These are phyloP conservation scores for Amanita fuliginea DNA, from an alignment of 768 basidiomycete genomes.

Conservation along the genomic window DNA sequence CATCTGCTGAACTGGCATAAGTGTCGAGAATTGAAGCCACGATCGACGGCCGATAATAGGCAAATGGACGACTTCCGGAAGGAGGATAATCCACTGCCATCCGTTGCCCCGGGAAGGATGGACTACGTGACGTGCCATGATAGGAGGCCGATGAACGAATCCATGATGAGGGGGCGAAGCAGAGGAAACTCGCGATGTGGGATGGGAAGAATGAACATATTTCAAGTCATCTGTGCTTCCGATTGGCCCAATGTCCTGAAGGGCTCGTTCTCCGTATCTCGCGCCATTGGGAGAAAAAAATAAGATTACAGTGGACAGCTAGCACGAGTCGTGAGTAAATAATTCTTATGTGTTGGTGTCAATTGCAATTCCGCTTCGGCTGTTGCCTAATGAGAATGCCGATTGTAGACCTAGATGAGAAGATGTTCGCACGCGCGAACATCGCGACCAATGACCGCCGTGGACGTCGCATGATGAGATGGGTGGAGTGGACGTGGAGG, in stretches of 20 bases:
- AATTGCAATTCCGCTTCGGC: no score
- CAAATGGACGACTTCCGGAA: slow-evolving; percentile 6
- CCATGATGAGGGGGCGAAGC: slow-evolving; percentile 42
- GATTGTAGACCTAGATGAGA: no score
- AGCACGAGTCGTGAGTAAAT: neutral
- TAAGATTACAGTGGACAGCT: slow-evolving; percentile 1
- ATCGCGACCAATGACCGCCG: no score
- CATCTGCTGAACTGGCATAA: slow-evolving; percentile 16
- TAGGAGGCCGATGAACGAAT: slow-evolving; percentile 30
- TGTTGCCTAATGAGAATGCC: no score
- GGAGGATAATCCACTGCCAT: slow-evolving; percentile 17
- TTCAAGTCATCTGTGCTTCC: slow-evolving; percentile 9
- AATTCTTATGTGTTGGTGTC: neutral
- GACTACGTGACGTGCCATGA: slow-evolving; percentile 28
- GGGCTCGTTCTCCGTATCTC: slow-evolving; percentile 16
- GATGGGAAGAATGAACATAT: slow-evolving; percentile 15
- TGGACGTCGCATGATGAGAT: no score
- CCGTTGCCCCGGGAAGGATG: slow-evolving; percentile 28
- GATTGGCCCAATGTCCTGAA: slow-evolving; percentile 10
- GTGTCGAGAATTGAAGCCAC: slow-evolving; percentile 15
- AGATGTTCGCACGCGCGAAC: no score
- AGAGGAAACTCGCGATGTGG: slow-evolving; percentile 45
- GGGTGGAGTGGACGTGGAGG: no score
- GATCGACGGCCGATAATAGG: slow-evolving; percentile 10
- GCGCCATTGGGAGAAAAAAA: neutral